Conservation (phyloP, 495 filamentous ascomycete species). For the Hypoxylon trugodes region DNA sequence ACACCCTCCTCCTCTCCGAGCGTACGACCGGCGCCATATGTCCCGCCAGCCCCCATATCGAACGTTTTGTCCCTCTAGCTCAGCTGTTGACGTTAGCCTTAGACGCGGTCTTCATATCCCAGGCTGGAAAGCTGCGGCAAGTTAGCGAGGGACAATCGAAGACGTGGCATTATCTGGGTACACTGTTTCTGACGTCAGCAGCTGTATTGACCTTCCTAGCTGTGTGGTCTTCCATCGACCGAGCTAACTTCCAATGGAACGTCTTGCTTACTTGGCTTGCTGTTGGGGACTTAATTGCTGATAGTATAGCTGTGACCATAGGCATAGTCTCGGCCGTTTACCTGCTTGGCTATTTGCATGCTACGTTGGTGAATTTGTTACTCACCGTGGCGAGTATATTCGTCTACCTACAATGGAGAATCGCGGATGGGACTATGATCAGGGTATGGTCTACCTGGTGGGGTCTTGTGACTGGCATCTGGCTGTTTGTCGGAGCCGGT, state of each 20-base stretch:
- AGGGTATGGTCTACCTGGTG: conserved; percentile 37
- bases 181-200: conserved; percentile 28
- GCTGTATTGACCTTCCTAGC: conserved; percentile 32
- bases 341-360: conserved; percentile 36
- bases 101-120: conserved; percentile 33
- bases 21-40: conserved; percentile 40
- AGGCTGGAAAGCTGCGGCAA: conserved; percentile 30
- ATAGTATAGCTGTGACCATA: conserved; percentile 27
- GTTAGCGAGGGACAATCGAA: conserved; percentile 13
- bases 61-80: conserved; percentile 38
- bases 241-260: conserved; percentile 33
- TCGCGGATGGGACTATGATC: conserved; percentile 35
- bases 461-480: conserved; percentile 21
- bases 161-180: conserved; percentile 32
- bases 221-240: conserved; percentile 38
- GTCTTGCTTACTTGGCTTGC: conserved; percentile 32
- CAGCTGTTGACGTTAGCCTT: conserved; percentile 36
- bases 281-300: conserved; percentile 30
- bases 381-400: conserved; percentile 25
- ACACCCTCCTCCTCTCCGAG: conserved; percentile 33
- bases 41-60: conserved; percentile 26
- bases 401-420: conserved; percentile 37
- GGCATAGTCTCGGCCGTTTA: conserved; percentile 27
- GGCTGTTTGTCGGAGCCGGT: conserved; percentile 35
- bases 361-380: conserved; percentile 27